Conservation (phyloP, 805 yeast genomes). For the Allodekkera sacchari region DNA sequence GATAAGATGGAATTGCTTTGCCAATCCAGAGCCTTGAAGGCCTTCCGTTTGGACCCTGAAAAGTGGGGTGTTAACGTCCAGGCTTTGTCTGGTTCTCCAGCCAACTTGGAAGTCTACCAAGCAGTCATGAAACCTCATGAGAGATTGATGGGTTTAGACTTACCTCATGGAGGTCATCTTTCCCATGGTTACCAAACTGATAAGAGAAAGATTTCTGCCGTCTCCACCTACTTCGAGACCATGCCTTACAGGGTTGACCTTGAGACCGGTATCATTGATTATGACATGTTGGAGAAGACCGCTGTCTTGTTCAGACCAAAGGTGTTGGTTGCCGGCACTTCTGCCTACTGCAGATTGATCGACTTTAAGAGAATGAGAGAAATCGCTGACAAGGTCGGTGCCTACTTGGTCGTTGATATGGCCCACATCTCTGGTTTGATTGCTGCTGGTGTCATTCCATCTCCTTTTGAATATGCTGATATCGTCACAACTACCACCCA, state of each 20-base stretch:
- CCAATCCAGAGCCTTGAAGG: slow-evolving; percentile 89
- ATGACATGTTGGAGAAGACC: slow-evolving; percentile 86
- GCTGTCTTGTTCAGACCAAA: slow-evolving; percentile 93
- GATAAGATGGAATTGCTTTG: slow-evolving; percentile 90
- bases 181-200: slow-evolving; percentile 98
- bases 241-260: slow-evolving; percentile 96
- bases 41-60: slow-evolving; percentile 70
- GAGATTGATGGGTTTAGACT: slow-evolving; percentile 94
- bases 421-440: slow-evolving; percentile 96
- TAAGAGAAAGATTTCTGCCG: slow-evolving; percentile 86
- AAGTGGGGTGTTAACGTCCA: slow-evolving; percentile 99
- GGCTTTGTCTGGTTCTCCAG: slow-evolving; percentile 95
- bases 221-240: slow-evolving; percentile 94
- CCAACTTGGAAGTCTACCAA: slow-evolving; percentile 92
- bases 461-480: slow-evolving; percentile 96
- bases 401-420: slow-evolving; percentile 94
- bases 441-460: slow-evolving; percentile 91
- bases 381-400: slow-evolving; percentile 96
- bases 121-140: slow-evolving; percentile 94
- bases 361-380: slow-evolving; percentile 95
- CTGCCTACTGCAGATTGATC: slow-evolving; percentile 94
- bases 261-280: slow-evolving; percentile 91
- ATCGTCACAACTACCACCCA: slow-evolving; percentile 98
- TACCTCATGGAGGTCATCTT: slow-evolving; percentile 98
- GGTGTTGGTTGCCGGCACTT: slow-evolving; percentile 94